Percentiles rank a stretch among this genome's conserved stretches.
Conservation (phyloP, 2,329 filamentous ascomycete species). For the Tolypocladium guangdongense region DNA sequence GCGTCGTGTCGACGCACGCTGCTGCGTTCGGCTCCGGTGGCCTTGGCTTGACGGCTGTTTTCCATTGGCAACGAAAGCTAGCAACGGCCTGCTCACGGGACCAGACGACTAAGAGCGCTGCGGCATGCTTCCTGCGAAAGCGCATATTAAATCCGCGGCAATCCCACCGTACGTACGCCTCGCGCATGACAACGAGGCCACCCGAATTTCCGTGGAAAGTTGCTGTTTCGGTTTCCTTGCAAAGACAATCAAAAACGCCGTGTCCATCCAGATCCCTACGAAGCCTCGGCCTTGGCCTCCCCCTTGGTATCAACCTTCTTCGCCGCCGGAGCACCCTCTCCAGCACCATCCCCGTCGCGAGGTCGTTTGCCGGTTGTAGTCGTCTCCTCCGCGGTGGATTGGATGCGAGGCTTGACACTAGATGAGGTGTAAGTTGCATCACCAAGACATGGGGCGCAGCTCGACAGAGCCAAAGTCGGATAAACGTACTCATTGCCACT, state of each 20-base stretch:
- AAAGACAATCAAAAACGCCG: neutral
- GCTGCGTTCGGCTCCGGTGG: neutral
- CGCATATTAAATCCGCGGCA: neutral
- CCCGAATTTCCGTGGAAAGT: neutral
- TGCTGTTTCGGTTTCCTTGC: neutral
- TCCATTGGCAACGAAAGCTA: too few species aligned
- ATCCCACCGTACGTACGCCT: neutral
- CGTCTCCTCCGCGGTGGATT: constrained; percentile 29
- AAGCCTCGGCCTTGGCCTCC: constrained; percentile 9
- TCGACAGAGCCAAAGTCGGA: neutral
- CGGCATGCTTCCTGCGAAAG: neutral
- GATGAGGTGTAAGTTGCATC: constrained; percentile 6
- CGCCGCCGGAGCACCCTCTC: constrained; percentile 34
- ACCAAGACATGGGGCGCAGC: neutral
- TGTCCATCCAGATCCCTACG: neutral
- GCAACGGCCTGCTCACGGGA: neutral
- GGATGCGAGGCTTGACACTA: constrained; percentile 26
- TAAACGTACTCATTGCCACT: constrained; percentile 22
- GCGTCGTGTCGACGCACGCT: too few species aligned
- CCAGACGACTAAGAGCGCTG: neutral
- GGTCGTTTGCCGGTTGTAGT: constrained; percentile 39
- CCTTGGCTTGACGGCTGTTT: neutral
- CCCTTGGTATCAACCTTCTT: constrained; percentile 53
- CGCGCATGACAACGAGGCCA: neutral
- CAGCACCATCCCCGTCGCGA: constrained; percentile 38